phyloP scores from a whole-genome alignment of 176 grass and related monocot genomes.

The Rhynchospora tenuis region DNA sequence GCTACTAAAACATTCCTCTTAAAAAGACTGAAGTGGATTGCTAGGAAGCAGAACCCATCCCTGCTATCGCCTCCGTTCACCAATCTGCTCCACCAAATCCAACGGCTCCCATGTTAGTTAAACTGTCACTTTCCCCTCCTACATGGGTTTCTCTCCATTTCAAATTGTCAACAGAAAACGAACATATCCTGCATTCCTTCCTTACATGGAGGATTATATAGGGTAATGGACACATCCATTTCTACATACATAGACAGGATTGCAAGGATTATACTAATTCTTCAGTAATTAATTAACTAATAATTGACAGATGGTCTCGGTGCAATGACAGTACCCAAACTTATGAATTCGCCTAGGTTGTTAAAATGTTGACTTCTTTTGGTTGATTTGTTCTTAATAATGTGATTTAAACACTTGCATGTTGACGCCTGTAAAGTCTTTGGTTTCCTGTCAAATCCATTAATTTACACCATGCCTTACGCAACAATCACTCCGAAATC shows the following conservation, averaged over 20 bases:
- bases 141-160: neutral
- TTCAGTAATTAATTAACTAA: neutral
- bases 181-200: neutral
- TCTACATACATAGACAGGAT: neutral
- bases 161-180: no score
- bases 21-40: neutral
- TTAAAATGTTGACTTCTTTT: neutral
- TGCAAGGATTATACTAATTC: neutral
- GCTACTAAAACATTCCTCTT: neutral
- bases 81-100: constrained; percentile 2
- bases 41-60: neutral
- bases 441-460: no score
- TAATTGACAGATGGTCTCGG: neutral
- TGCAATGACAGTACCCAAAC: neutral
- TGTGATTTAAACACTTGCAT: neutral
- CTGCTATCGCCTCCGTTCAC: neutral
- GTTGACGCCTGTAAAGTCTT: no score
- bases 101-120: constrained; percentile 8
- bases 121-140: neutral
- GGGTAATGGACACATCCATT: neutral
- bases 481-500: no score
- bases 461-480: no score
- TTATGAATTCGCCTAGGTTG: neutral
- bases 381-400: constrained; percentile 1
- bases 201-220: neutral